phyloP scores from a whole-genome alignment of 1,284 basidiomycete genomes.

The Mycosarcoma mackinlayi region DNA sequence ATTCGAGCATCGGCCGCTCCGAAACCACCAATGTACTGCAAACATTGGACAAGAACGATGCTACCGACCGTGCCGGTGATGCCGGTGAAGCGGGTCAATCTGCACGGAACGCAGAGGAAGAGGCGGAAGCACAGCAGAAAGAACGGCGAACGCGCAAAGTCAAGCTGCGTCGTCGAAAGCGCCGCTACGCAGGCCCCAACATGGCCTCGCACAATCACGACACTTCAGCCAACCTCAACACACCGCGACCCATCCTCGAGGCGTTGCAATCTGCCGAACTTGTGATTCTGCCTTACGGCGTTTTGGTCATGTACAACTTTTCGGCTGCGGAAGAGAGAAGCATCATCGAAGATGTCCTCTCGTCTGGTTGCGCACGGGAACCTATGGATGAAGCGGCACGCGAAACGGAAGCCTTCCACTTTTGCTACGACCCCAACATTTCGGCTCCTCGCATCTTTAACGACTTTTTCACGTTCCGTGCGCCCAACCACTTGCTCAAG shows the following conservation, averaged over 20 bases:
- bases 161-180: conserved; percentile 36
- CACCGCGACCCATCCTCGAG: conserved; percentile 60
- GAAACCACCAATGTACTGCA: conserved; percentile 5
- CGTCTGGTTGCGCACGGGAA: conserved; percentile 60
- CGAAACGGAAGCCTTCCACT: conserved; percentile 64
- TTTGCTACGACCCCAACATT: conserved; percentile 80
- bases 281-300: conserved; percentile 66
- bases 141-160: conserved; percentile 36
- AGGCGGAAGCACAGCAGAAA: conserved; percentile 17
- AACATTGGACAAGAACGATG: conserved; percentile 8
- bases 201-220: conserved; percentile 67
- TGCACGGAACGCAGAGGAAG: conserved; percentile 5
- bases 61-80: conserved; percentile 1
- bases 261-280: conserved; percentile 65
- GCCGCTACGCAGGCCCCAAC: conserved; percentile 58
- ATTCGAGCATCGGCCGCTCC: background rate
- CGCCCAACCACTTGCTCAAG: conserved; percentile 77
- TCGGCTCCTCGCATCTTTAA: conserved; percentile 80
- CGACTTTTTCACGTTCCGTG: conserved; percentile 79
- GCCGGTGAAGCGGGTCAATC: background rate
- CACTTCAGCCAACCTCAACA: conserved; percentile 60
- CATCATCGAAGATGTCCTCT: conserved; percentile 63
- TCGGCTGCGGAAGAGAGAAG: conserved; percentile 61
- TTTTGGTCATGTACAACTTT: conserved; percentile 68
- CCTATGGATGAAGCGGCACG: conserved; percentile 52